Evolutionary conservation across 2,329 filamentous ascomycete species (phyloP), one percentile per base, ranked within the genome.

Genomic region (Tricladium varicosporioides): DNA sequence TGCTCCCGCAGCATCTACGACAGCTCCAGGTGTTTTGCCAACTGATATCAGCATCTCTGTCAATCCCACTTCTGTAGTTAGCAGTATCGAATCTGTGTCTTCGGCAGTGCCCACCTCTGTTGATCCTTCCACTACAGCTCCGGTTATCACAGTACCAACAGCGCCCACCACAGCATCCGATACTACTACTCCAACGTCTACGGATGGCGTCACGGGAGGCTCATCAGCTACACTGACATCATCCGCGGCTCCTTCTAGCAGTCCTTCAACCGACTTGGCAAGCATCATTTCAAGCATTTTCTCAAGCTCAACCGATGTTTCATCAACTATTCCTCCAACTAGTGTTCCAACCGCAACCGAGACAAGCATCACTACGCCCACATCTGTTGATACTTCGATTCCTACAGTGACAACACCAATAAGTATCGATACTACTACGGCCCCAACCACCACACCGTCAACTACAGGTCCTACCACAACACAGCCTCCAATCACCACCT

Each of bases 271-370:
- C 15, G 51, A 46, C 47, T 43, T 54, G 44, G 56, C 16, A 19
- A 54, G 51, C 47, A 45, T 58, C 43, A 48, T 58, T 52, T 58
- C 56, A 5, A 58, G 56, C 47, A 53, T 53, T 32, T 31, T 57
- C 5, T 46, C 51, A 14, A 32, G 45, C 45, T 7, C 49, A 45
- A 40, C 46, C n/a, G 42, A 15, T 9, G 8, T 19, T 8, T 42
- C 50, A n/a, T 19, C 47, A 10, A 49, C 45, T 5, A 50, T 49
- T 19, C 31, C 32, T 22, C 47, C 47, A 22, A 40, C 36, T 19
- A 42, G 47, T 33, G 32, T 13, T n/a, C 48, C 47, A 48, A 47
- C 13, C 4, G 16, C n/a, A n/a, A n/a, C n/a, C n/a, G n/a, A n/a
- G n/a, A n/a, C n/a, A n/a, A n/a, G n/a, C n/a, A n/a, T n/a, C n/a